Evolutionary conservation across 2,329 filamentous ascomycete genomes (phyloP), one percentile per base, ranked within the genome.

Genomic region (Aspergillus melleus): DNA sequence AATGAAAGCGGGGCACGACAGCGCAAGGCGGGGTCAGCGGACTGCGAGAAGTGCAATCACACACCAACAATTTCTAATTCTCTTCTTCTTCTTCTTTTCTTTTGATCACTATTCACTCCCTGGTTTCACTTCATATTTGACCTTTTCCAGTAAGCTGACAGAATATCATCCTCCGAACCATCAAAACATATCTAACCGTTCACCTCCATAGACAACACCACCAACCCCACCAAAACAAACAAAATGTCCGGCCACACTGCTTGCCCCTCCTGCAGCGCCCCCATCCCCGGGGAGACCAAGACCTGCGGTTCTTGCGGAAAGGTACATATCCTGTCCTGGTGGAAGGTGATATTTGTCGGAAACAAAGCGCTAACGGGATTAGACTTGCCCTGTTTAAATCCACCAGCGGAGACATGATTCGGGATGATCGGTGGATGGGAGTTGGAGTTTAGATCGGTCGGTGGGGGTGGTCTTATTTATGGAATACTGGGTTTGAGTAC

Each of bases 251-350:
- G 64, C 49, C 69, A 72, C 63, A 49, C 54, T 30, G 49, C 57
- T 55, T 73, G 71, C 52, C 71, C 71, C 49, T 64, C 64, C 20
- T 73, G 70, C 62, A 65, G 64, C 49, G 63, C 67, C 42, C 44
- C 57, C 39, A 70, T 73, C 54, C 12, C 58, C 5, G 66, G 69
- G 44, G 67, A 66, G 12, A 66, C n/a, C 12, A 73, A 73, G 68
- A 70, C 63, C 39, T 73, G 71, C 58, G 20, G 8, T 49, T 64
- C 69, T 32, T 73, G 71, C 56, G 70, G 70, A 54, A 67, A 63
- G 61, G 70, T 29, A 51, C 22, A 29, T 50, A 6, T 32, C 24
- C 42, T 50, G 24, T 30, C 20, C 3, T 46, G 26, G 26, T 29
- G 26, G 26, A 29, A 29, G 8, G 4, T 10, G 1, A 36, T 14